Conservation (phyloP, 352 stramenopile species). For the Globisporangium canariense region DNA sequence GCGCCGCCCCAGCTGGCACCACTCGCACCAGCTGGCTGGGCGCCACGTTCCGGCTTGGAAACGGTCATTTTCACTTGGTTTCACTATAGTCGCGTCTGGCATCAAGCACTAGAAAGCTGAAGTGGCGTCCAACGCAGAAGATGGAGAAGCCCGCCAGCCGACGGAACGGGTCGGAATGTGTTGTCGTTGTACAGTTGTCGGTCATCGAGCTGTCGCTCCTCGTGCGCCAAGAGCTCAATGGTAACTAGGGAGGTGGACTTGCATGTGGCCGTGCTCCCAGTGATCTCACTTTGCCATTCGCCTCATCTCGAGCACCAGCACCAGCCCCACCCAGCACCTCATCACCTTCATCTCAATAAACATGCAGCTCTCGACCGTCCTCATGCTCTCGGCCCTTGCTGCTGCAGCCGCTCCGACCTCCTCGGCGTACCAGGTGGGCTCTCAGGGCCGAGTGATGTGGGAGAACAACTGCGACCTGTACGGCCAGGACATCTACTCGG, state of each 20-base stretch:
- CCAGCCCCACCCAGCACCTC: background rate
- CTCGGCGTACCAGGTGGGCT: slow-evolving; percentile 14
- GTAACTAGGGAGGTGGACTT: background rate
- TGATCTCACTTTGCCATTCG: slow-evolving; percentile 15
- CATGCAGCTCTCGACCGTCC: slow-evolving; percentile 14
- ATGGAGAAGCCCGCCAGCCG: background rate
- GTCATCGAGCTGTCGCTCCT: background rate
- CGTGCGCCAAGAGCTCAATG: background rate
- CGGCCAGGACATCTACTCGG: slow-evolving; percentile 17
- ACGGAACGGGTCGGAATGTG: background rate
- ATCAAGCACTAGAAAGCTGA: slow-evolving; percentile 3
- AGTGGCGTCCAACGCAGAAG: slow-evolving; percentile 2
- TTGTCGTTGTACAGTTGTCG: background rate
- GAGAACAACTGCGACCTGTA: slow-evolving; percentile 22
- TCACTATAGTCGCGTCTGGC: background rate
- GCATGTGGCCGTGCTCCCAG: background rate
- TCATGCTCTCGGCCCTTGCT: slow-evolving; percentile 11
- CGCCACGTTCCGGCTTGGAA: slow-evolving; percentile 2
- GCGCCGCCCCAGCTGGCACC: background rate
- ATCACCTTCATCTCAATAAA: background rate
- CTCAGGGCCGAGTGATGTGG: slow-evolving; percentile 18
- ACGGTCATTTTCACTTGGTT: background rate
- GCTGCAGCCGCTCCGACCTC: background rate
- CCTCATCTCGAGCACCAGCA: slow-evolving; percentile 5
- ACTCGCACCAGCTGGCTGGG: slow-evolving; percentile 4